phyloP scores from a whole-genome alignment of 805 yeast genomes.

The Metschnikowia continentalis region DNA sequence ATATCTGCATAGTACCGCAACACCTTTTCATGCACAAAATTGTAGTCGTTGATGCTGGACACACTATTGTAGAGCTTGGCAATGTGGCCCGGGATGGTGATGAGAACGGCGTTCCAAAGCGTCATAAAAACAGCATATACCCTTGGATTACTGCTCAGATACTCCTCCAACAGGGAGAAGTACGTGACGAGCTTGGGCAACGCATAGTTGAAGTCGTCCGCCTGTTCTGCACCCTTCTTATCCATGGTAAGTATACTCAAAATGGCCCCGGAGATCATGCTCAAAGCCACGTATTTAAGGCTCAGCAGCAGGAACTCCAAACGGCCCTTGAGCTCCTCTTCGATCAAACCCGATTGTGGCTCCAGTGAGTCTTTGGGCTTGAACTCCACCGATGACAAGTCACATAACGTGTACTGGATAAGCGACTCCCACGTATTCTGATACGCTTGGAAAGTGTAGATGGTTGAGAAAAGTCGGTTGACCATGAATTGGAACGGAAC shows the following conservation, averaged over 20 bases:
- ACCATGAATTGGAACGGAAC: conserved; percentile 5
- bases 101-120: conserved; percentile 25
- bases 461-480: conserved; percentile 24
- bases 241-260: conserved; percentile 25
- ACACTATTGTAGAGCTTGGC: conserved; percentile 25
- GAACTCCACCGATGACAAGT: conserved; percentile 34
- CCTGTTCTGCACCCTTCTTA: conserved; percentile 14
- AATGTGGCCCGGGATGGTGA: conserved; percentile 12
- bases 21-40: conserved; percentile 23
- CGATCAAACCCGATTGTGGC: conserved; percentile 14
- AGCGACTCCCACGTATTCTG: conserved; percentile 35
- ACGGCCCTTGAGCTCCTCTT: conserved; percentile 26
- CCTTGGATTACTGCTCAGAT: conserved; percentile 19
- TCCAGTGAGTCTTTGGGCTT: conserved; percentile 14
- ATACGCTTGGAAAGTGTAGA: conserved; percentile 34
- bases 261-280: conserved; percentile 40
- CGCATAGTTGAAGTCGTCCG: conserved; percentile 13
- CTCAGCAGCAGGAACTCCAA: conserved; percentile 24
- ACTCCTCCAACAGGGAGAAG: conserved; percentile 20
- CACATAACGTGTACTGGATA: conserved; percentile 41
- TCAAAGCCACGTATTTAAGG: conserved; percentile 26
- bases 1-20: conserved; percentile 20
- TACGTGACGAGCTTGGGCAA: conserved; percentile 23
- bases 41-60: conserved; percentile 24
- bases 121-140: conserved; percentile 21